Conservation (phyloP, 2,329 filamentous ascomycete species). For the Aureobasidium sp. region DNA sequence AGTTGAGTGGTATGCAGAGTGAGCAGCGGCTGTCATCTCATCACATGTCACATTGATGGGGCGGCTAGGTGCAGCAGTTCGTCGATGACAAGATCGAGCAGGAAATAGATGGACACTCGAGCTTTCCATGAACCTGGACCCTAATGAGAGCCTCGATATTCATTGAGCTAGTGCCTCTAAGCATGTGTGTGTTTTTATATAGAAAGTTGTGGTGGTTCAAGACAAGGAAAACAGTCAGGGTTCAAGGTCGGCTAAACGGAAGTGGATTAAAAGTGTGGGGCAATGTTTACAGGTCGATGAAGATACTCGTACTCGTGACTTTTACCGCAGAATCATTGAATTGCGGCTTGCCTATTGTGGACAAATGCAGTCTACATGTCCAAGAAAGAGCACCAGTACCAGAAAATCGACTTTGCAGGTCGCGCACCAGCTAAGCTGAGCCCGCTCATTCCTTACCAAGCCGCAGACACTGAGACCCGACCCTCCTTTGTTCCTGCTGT, state of each 20-base stretch:
- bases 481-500: not conserved
- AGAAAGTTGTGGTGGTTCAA: not conserved
- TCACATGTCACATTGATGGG: not conserved
- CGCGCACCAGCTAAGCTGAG: not conserved
- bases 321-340: not conserved
- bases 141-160: not conserved
- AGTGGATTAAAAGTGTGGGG: not conserved
- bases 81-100: not conserved
- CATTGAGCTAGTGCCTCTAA: too few relatives aligned
- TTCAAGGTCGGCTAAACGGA: not conserved
- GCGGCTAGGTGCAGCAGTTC: slow-evolving; percentile 1
- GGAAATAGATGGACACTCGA: not conserved
- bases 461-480: not conserved
- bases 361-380: not conserved
- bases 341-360: not conserved
- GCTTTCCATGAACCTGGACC: not conserved
- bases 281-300: not conserved
- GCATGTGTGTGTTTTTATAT: not conserved
- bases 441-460: not conserved
- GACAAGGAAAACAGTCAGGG: not conserved
- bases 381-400: not conserved
- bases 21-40: not conserved
- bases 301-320: not conserved
- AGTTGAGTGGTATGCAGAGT: not conserved
- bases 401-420: not conserved